Evolutionary conservation across 805 yeast genomes (phyloP).

Genomic region (Starmerella riodocensis): DNA sequence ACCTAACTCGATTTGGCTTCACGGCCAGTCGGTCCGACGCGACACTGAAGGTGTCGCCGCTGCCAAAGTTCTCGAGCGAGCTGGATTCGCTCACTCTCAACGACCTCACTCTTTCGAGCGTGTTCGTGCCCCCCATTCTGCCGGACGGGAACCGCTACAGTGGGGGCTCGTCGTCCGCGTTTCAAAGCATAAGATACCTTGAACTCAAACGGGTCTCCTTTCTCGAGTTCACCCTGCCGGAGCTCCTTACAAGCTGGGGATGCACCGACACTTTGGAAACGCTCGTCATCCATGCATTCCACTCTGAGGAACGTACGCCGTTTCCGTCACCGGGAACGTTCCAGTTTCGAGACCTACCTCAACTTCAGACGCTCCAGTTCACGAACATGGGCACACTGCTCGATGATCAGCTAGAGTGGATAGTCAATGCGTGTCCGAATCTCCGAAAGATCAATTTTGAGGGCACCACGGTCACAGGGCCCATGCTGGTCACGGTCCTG

Average conservation of each 20-base stretch:
- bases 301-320: background rate
- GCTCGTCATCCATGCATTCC: constrained; percentile 13
- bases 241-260: constrained; percentile 11
- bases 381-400: constrained; percentile 16
- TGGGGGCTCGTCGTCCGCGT: constrained; percentile 2
- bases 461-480: constrained; percentile 18
- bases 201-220: constrained; percentile 16
- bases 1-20: constrained; percentile 17
- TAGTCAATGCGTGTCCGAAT: constrained; percentile 12
- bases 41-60: background rate
- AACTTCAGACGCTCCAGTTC: constrained; percentile 15
- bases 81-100: constrained; percentile 15
- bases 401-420: constrained; percentile 13
- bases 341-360: constrained; percentile 1
- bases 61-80: constrained; percentile 11
- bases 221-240: constrained; percentile 6
- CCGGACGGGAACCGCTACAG: constrained; percentile 4
- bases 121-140: background rate
- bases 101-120: constrained; percentile 5
- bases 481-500: constrained; percentile 12
- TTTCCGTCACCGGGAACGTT: constrained; percentile 1
- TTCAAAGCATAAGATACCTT: constrained; percentile 9
- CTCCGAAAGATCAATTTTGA: constrained; percentile 18
- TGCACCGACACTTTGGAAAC: constrained; percentile 12
- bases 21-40: constrained; percentile 9